Evolutionary conservation across 352 stramenopile species (phyloP), one percentile per base, ranked within the genome.

Genomic region (Pythium coloratum): DNA sequence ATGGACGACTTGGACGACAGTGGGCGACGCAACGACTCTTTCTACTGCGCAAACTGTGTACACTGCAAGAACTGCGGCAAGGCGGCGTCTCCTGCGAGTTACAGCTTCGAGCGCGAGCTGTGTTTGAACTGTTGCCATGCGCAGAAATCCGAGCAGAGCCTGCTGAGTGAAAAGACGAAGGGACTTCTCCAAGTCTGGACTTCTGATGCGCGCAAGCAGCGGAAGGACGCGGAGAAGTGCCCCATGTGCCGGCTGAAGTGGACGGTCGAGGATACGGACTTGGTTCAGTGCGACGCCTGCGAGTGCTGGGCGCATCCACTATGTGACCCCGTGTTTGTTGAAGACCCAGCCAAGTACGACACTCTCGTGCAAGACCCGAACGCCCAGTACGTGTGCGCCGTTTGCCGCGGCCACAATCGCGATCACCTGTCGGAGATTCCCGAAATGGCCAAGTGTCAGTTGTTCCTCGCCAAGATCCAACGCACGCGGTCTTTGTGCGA

Each of bases 281-380:
- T 96, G 2, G 94, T 97, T 50, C 89, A 96, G 53, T 96, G 89
- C 44, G 90, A 97, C 60, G 82, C 78, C 1, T 96, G 89, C 36
- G 88, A 96, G 62, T 77, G 76, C 6, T 96, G 89, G 89, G 86
- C 82, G 1, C 89, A 96, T 63, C 84, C 84, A n/a, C 72, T 73
- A 5, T 96, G 89, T 50, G 89, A 96, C 56, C 55, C 55, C 0
- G 53, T 90, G 6, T 76, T 95, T 9, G 84, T 77, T 1, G 67
- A 78, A 6, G 78, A 95, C 20, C 77, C 84, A 0, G 74, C 73
- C 46, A 80, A 77, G 8, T 92, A 95, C 62, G 66, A 89, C n/a
- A 72, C 57, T 9, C 74, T 95, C 4, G 83, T 91, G 12, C 74
- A 81, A 20, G 81, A 94, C 50, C 65, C 82, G 1, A 91, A 75